phyloP scores from a whole-genome alignment of 2,329 filamentous ascomycete species.

The Corinectria fuckeliana region DNA sequence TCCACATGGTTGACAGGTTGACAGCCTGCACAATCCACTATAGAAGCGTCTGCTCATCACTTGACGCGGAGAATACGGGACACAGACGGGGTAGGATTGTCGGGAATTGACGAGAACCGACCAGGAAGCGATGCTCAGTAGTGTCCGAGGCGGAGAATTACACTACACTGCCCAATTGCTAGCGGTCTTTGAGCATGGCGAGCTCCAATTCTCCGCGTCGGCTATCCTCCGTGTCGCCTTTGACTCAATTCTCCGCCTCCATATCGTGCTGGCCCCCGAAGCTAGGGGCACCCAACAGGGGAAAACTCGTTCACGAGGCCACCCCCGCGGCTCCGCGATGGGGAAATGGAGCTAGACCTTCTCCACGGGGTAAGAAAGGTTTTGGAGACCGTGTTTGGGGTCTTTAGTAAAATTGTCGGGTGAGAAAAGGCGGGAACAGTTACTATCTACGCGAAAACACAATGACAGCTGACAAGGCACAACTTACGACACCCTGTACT shows the following conservation, averaged over 20 bases:
- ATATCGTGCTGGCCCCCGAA: background rate
- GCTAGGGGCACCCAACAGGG: constrained; percentile 2
- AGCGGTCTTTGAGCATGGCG: background rate
- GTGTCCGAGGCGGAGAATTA: background rate
- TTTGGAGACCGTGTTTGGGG: background rate
- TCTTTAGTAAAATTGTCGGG: background rate
- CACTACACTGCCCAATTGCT: background rate
- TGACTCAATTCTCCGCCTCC: constrained; percentile 22
- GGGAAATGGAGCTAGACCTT: constrained; percentile 18
- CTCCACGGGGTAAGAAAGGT: constrained; percentile 16
- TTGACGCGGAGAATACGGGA: constrained; percentile 6
- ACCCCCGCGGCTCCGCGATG: constrained; percentile 16
- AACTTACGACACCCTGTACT: constrained; percentile 12
- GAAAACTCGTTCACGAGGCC: constrained; percentile 7
- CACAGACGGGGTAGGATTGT: background rate
- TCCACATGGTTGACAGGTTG: constrained; percentile 1
- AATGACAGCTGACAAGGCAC: background rate
- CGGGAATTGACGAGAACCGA: background rate
- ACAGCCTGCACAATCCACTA: background rate
- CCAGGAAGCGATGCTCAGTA: background rate
- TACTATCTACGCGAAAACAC: too few relatives aligned
- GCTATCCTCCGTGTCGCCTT: background rate
- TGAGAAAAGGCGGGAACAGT: background rate
- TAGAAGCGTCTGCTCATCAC: background rate
- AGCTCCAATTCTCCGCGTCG: constrained; percentile 13